phyloP scores from a whole-genome alignment of 495 filamentous ascomycete species.

The Podospora comata region DNA sequence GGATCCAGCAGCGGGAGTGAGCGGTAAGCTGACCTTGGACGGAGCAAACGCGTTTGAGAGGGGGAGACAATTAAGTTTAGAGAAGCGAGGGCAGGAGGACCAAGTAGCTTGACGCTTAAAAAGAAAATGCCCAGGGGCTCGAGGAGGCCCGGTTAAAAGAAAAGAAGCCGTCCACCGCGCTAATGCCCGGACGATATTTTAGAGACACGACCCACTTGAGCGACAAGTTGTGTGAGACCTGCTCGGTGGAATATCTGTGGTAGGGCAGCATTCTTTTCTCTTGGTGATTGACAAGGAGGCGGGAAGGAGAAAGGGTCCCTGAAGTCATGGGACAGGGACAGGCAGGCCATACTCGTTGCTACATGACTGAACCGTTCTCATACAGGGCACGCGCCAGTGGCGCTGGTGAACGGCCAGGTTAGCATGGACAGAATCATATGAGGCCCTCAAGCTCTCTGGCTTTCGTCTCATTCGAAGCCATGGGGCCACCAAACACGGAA shows the following conservation, averaged over 20 bases:
- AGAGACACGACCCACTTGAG: conserved; percentile 20
- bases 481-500: background rate
- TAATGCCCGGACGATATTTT: conserved; percentile 23
- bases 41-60: conserved; percentile 10
- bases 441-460: background rate
- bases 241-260: conserved; percentile 7
- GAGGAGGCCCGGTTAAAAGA: conserved; percentile 26
- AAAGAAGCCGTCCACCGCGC: conserved; percentile 18
- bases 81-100: conserved; percentile 12
- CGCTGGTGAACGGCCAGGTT: background rate
- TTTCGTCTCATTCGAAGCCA: background rate
- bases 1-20: conserved; percentile 17
- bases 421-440: background rate
- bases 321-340: background rate
- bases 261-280: background rate
- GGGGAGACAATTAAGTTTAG: conserved; percentile 17
- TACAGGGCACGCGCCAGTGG: background rate
- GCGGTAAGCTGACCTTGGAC: conserved; percentile 23
- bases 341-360: background rate
- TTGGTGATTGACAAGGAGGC: background rate
- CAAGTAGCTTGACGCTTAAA: conserved; percentile 16
- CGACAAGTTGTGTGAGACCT: conserved; percentile 16
- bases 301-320: background rate
- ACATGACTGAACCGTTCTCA: background rate
- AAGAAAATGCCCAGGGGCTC: conserved; percentile 10